Evolutionary conservation across 148 eudicot genomes (phyloP), one percentile per base, ranked within the genome.

Genomic region (Cornus kousa): DNA sequence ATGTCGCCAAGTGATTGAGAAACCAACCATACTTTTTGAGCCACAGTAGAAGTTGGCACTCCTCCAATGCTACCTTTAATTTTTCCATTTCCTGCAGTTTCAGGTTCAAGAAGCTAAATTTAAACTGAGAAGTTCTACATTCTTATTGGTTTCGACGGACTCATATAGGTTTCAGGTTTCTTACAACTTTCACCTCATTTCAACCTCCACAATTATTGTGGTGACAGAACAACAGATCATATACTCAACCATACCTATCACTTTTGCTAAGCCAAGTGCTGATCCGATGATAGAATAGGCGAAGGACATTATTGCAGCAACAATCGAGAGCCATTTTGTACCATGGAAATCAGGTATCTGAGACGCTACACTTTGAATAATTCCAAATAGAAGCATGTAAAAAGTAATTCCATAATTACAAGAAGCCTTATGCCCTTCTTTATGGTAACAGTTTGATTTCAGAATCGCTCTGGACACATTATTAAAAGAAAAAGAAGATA

Each of bases 1-100:
- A 93, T 87, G 83, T 91, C 95, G 66, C 99, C 99, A 28, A 95
- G 74, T 64, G 94, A 94, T 89, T 91, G 94, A 71, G 91, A 83
- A 20, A 90, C 88, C 50, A 83, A 74, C 94, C 97, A 95, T 46
- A 89, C 82, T 88, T 95, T 95, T 24, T 91, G 82, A 76, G 87
- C 67, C 24, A 84, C 72, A 72, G 90, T 87, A 69, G 84, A 78
- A 68, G 94, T 69, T 6, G 96, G 81, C 67, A 87, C 74, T 74
- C 98, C 98, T 59, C 46, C 78, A 59, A 89, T 80, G 87, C 92
- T 88, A 33, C 98, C 98, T 84, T 91, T 86, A 11, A 94, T 77
- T 17, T 76, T 72, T 76, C 97, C 97, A 83, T 91, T 83, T 79
- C 76, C 98, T 94, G 88, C 57, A 87, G 77, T 67, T 46, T 39